Evolutionary conservation across 2,329 filamentous ascomycete genomes (phyloP), one percentile per base, ranked within the genome.

Genomic region (Calcarisporium arbuscula): DNA sequence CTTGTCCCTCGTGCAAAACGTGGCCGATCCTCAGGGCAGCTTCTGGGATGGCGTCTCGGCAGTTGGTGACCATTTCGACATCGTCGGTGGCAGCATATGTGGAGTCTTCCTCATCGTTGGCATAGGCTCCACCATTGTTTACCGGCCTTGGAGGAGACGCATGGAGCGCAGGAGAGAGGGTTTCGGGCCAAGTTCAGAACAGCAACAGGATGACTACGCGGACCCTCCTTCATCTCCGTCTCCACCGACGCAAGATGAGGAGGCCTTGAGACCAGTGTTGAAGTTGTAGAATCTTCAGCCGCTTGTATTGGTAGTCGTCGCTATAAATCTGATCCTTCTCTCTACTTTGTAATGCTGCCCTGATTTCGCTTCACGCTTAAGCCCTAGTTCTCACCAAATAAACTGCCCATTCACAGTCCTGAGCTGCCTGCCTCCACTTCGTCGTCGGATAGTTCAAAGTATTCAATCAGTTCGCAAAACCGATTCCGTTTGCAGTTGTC

Each of bases 41-140:
- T 95, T 96, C 58, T 96, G 92, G 92, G 80, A 94, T 34, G 89
- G 88, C 1, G 83, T 96, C 0, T 74, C 77, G 32, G 74, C 69
- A 1, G 78, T 83, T 1, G 79, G 84, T 0, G 85, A 95, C 43
- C 72, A 88, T 53, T 95, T 87, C 47, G 86, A 94, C 58, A 74
- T 90, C 40, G 80, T 95, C 29, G 88, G 89, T 8, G 92, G 85
- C 2, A 74, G 73, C 12, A 95, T 98, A 21, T 95, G 89, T 44
- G 88, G 80, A 0, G 68, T 85, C 0, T 96, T 96, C 48, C 61
- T 95, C 0, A 57, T 94, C 0, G 81, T 87, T 30, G 90, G 88
- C 0, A 57, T 77, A 3, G 67, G 84, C 0, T 87, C 85, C 7
- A 73, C 94, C 0, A 11, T 90, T 1, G 54, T 83, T 1, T 95